Base-by-base conservation (phyloP, 345 rosid species). In the Hypericum androsaemum region DNA sequence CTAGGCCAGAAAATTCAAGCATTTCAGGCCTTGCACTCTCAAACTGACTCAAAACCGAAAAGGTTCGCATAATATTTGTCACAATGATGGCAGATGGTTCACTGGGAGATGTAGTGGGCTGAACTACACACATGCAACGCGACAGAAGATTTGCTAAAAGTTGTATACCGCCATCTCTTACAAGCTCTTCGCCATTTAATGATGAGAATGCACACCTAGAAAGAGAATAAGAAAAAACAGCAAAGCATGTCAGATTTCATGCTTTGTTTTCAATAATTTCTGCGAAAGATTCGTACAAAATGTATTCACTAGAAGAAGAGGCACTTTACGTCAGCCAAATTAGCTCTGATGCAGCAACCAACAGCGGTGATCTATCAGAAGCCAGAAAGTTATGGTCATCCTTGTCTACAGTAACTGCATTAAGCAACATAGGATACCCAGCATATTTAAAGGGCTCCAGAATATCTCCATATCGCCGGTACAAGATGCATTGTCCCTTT, bases 371-470 rank as follows among this genome's bases (percentile, higher is more conserved):
- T 77, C 95, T 81, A 58, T 88, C 97, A 35, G 82, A 69, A 61
- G 98, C 80, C 48, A 92, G 79, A 69, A 92, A 92, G 77, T 85
- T 92, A 81, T 58, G 80, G 63, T 92, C 98, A 54, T 81, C 95
- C 77, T 78, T 66, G 69, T 85, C 89, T 64, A 92, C 97, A 45
- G 88, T 81, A 68, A 92, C 75, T 53, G 90, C 94, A 64, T 80
- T 88, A 46, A 92, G 88, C 77, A 92, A 65, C 98, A 92, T 88
- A 16, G 94, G 98, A 74, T 92, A 92, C 65, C 98, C 98, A 56
- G 98, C 98, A 80, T 92, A 92, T 66, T 88, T 92, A 73, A 92
- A 92, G 47, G 98, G 98, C 74, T 83, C 90, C 52, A 92, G 71
- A 39, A 92, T 78, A 71, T 65, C 53, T 52, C 94, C 95, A 61